Percentiles rank a stretch among this genome's conserved stretches.
phyloP scores from a whole-genome alignment of 345 rosid genomes.

The Orychophragmus violaceus region DNA sequence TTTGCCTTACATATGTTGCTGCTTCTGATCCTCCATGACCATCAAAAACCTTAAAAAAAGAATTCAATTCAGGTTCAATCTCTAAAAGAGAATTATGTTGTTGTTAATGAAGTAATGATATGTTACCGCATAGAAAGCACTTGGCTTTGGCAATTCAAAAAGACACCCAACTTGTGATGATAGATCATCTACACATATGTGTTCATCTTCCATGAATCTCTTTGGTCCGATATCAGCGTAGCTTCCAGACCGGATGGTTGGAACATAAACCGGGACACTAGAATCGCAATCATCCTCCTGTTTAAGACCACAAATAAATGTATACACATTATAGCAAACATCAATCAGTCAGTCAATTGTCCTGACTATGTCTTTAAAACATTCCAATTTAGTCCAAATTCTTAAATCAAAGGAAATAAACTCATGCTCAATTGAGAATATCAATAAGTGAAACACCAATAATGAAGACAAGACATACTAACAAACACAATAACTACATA shows the following conservation, averaged over 20 bases:
- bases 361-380: background rate
- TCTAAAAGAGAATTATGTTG: background rate
- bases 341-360: background rate
- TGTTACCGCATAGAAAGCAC: constrained; percentile 79
- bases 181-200: constrained; percentile 71
- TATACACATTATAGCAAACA: background rate
- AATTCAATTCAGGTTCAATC: constrained; percentile 1
- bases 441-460: background rate
- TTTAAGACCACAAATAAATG: background rate
- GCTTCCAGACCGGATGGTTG: constrained; percentile 79
- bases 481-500: background rate
- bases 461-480: background rate
- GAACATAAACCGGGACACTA: constrained; percentile 31
- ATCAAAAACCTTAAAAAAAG: constrained; percentile 52
- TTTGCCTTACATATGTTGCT: constrained; percentile 60
- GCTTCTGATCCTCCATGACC: constrained; percentile 95
- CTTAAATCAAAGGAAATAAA: background rate
- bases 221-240: constrained; percentile 60
- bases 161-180: constrained; percentile 53
- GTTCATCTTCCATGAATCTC: constrained; percentile 81
- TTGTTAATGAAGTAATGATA: background rate
- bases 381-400: background rate
- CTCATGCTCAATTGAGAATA: background rate
- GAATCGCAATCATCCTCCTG: constrained; percentile 15
- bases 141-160: constrained; percentile 46